Conservation (phyloP, 2,329 filamentous ascomycete genomes). For the Gliomastix tumulicola region DNA sequence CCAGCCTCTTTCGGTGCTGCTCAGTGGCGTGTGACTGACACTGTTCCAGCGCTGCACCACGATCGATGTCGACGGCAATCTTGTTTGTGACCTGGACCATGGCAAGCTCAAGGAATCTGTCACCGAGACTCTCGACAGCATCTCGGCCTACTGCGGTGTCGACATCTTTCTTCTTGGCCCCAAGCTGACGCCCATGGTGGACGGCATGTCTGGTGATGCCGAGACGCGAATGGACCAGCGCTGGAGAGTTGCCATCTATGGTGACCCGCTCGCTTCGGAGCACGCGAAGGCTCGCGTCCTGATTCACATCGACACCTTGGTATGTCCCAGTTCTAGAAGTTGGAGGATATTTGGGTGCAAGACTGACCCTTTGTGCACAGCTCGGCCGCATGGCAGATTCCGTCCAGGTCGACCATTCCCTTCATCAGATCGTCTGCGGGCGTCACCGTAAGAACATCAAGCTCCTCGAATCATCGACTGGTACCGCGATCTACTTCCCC, state of each 20-base stretch:
- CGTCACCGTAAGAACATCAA: slow-evolving; percentile 97
- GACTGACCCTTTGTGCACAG: slow-evolving; percentile 38
- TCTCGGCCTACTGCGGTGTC: slow-evolving; percentile 83
- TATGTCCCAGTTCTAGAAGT: no score
- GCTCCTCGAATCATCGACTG: slow-evolving; percentile 89
- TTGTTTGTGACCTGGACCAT: slow-evolving; percentile 68
- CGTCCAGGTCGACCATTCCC: slow-evolving; percentile 74
- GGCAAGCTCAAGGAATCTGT: slow-evolving; percentile 69
- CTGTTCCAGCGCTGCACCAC: slow-evolving; percentile 72
- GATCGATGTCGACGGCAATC: slow-evolving; percentile 85
- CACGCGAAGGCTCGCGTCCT: slow-evolving; percentile 94
- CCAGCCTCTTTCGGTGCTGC: not conserved
- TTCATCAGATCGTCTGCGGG: slow-evolving; percentile 89
- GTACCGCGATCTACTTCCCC: slow-evolving; percentile 97
- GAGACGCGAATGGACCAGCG: slow-evolving; percentile 84
- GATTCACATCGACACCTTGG: slow-evolving; percentile 95
- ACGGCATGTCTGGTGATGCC: slow-evolving; percentile 67
- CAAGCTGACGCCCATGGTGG: slow-evolving; percentile 73
- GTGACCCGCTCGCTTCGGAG: slow-evolving; percentile 90
- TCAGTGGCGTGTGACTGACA: not conserved
- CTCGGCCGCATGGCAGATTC: slow-evolving; percentile 70
- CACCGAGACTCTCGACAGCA: slow-evolving; percentile 77
- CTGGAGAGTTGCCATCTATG: slow-evolving; percentile 89
- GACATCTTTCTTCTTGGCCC: slow-evolving; percentile 95
- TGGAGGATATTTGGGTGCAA: no score